phyloP scores from a whole-genome alignment of 192 early-diverging fungal genomes.

The Entomortierella chlamydospora region DNA sequence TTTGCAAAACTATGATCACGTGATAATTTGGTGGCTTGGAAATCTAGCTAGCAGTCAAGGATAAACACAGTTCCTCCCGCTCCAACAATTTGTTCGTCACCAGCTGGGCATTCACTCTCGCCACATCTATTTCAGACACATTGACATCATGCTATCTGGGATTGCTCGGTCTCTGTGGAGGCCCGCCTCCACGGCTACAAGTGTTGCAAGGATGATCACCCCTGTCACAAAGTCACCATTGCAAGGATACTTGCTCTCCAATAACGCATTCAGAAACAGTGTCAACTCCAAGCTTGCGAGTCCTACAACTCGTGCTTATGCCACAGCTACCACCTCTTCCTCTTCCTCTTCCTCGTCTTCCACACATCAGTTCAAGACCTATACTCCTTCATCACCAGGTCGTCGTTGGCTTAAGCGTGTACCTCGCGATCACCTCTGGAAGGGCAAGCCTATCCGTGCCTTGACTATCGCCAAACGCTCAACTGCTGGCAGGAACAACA shows the following conservation, averaged over 20 bases:
- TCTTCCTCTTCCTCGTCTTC: constrained; percentile 13
- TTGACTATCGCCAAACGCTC: constrained; percentile 86
- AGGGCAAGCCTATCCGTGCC: constrained; percentile 83
- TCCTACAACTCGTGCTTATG: constrained; percentile 31
- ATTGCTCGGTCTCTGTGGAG: constrained; percentile 41
- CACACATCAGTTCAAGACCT: constrained; percentile 86
- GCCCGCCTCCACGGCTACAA: constrained; percentile 13
- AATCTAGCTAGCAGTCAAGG: background rate
- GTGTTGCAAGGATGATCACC: constrained; percentile 30
- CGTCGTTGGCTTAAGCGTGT: constrained; percentile 86
- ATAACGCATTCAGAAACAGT: constrained; percentile 11
- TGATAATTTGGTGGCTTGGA: background rate
- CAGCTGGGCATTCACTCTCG: background rate
- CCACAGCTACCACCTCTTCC: constrained; percentile 12
- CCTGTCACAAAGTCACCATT: constrained; percentile 6
- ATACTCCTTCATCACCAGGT: constrained; percentile 90
- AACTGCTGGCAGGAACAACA: constrained; percentile 90
- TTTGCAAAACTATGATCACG: background rate
- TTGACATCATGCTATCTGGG: constrained; percentile 35
- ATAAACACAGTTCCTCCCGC: background rate
- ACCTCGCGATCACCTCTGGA: constrained; percentile 87
- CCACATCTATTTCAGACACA: background rate
- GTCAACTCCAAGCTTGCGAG: no score
- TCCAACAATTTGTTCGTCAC: background rate
- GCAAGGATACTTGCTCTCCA: constrained; percentile 10